Percentiles rank a stretch among this genome's conserved stretches.
phyloP scores from a whole-genome alignment of 176 grass and related monocot genomes.

The Alopecurus myosuroides region DNA sequence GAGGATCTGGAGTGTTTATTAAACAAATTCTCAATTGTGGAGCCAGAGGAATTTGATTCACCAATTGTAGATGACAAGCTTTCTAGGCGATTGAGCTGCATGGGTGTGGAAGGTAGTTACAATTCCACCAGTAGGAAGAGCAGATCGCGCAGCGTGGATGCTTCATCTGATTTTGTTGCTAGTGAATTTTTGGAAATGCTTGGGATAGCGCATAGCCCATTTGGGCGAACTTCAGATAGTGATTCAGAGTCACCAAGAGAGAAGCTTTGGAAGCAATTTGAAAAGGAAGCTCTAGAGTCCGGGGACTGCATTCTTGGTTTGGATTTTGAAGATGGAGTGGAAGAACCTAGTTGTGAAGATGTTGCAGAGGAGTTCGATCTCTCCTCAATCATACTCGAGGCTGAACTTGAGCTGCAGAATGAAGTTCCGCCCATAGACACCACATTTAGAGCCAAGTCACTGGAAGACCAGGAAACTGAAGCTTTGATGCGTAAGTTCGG shows the following conservation, averaged over 20 bases:
- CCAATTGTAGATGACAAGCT: conserved; percentile 38
- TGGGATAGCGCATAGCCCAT: conserved; percentile 66
- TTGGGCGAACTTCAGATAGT: conserved; percentile 56
- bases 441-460: conserved; percentile 53
- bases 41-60: conserved; percentile 50
- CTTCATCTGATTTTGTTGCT: conserved; percentile 61
- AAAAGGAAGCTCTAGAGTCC: conserved; percentile 74
- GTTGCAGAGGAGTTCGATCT: conserved; percentile 57
- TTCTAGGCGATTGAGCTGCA: conserved; percentile 42
- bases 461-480: conserved; percentile 91
- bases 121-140: conserved; percentile 41
- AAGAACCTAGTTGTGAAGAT: conserved; percentile 38
- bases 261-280: conserved; percentile 81
- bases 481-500: conserved; percentile 85
- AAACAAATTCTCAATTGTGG: conserved; percentile 41
- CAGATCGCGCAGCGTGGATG: conserved; percentile 70
- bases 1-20: conserved; percentile 53
- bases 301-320: conserved; percentile 63
- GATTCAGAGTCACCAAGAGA: conserved; percentile 81
- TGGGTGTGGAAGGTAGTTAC: conserved; percentile 28
- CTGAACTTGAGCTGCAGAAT: conserved; percentile 68
- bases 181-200: conserved; percentile 90
- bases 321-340: conserved; percentile 36
- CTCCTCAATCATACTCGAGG: conserved; percentile 58
- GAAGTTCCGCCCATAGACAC: conserved; percentile 27